Conservation (phyloP, 306 rosid genomes). For the Pueraria montana region DNA sequence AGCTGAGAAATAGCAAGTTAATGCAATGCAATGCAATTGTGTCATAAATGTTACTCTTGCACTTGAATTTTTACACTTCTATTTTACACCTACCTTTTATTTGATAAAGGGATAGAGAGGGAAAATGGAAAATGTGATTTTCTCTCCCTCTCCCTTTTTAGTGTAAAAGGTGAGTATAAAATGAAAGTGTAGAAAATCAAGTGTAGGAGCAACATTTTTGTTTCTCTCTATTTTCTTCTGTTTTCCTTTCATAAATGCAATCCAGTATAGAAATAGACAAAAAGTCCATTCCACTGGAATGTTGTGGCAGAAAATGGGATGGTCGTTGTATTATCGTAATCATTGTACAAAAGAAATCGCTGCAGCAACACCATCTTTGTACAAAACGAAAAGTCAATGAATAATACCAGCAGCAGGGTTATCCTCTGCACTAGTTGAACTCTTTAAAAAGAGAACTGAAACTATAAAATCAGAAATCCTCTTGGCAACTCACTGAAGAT, state of each 20-base stretch:
- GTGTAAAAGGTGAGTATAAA: not conserved
- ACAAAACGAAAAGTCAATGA: slow-evolving; percentile 44
- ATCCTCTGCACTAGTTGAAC: not conserved
- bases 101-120: not conserved
- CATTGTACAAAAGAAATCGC: slow-evolving; percentile 49
- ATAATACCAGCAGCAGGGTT: slow-evolving; percentile 25
- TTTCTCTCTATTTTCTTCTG: not conserved
- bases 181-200: slow-evolving; percentile 1
- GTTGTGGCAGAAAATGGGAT: slow-evolving; percentile 31
- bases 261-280: slow-evolving; percentile 21
- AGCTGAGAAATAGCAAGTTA: slow-evolving; percentile 46
- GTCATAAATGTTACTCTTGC: slow-evolving; percentile 36
- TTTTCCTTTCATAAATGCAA: slow-evolving; percentile 10
- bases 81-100: slow-evolving; percentile 26
- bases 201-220: slow-evolving; percentile 5
- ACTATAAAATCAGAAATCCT: slow-evolving; percentile 24
- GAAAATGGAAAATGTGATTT: not conserved
- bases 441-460: not conserved
- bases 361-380: slow-evolving; percentile 43
- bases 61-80: slow-evolving; percentile 23
- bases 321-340: slow-evolving; percentile 33
- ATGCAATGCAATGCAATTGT: slow-evolving; percentile 41
- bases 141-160: not conserved
- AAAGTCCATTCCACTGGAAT: slow-evolving; percentile 17
- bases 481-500: slow-evolving; percentile 15